Evolutionary conservation across 768 basidiomycete genomes (phyloP), one percentile per base, ranked within the genome.

Genomic region (Kwoniella dendrophila): DNA sequence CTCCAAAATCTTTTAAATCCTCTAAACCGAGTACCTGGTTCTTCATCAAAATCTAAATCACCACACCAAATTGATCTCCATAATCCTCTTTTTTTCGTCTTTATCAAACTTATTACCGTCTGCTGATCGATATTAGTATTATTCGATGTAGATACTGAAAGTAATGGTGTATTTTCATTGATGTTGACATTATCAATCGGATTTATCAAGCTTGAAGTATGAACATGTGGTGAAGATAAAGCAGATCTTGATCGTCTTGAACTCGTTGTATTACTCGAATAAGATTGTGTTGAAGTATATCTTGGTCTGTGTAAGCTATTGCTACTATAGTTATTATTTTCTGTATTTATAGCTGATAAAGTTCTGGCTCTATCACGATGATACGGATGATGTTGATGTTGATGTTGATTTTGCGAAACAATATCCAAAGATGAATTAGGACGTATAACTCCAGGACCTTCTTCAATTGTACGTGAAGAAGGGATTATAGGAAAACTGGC

Each of bases 1-100:
- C 62, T 54, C 68, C 69, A 69, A 47, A 69, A 78, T 57, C 75
- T 56, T 53, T 62, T 66, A 50, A 68, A 71, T n/a, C 69, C 67
- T 26, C 53, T 63, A 10, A 20, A 47, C 63, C 72, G 70, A 12
- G 26, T 11, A 32, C 48, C 63, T 24, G 43, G 29, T 10, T 70
- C 57, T 27, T 58, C 66, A 33, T 45, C 67, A 7, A 56, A 57
- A 10, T 71, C 72, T 10, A 74, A 16, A 55, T 74, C 70, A 14
- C 73, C 73, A 49, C 70, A 71, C 54, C 69, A 68, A 1, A 74
- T 57, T n/a, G 66, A 59, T 34, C 64, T 43, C 62, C 63, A 66
- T 16, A 62, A 22, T 11, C 72, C 68, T 22, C 72, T 45, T 38
- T 44, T 22, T 29, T 29, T 62, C 60, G 8, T 40, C 44, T 18